phyloP scores from a whole-genome alignment of 805 yeast species.

The Spathaspora passalidarum region DNA sequence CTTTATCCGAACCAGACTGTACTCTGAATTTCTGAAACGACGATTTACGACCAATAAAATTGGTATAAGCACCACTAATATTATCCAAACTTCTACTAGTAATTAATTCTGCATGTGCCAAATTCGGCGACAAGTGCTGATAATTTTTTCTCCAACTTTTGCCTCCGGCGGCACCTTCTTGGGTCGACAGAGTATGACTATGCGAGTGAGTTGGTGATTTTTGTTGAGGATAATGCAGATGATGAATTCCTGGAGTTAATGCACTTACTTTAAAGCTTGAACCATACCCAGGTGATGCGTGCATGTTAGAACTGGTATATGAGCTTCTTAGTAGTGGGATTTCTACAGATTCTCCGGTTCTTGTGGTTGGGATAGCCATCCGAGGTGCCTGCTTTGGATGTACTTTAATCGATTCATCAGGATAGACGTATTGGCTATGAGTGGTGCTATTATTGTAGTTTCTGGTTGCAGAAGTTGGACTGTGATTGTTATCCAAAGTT shows the following conservation, averaged over 20 bases:
- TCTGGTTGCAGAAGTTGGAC: constrained; percentile 5
- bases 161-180: not conserved
- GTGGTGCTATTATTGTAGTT: too few species aligned
- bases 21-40: constrained; percentile 12
- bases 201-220: not conserved
- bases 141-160: constrained; percentile 28
- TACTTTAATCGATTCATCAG: constrained; percentile 13
- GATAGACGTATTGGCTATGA: constrained; percentile 5
- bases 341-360: constrained; percentile 76
- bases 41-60: constrained; percentile 16
- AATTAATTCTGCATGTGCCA: constrained; percentile 16
- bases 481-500: too few species aligned
- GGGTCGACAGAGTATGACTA: not conserved
- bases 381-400: constrained; percentile 29
- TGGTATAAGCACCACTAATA: constrained; percentile 22
- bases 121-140: constrained; percentile 17
- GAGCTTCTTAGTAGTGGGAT: constrained; percentile 45
- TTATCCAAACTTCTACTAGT: constrained; percentile 24
- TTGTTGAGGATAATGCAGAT: constrained; percentile 3
- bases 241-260: constrained; percentile 2
- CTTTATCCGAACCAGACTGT: constrained; percentile 15
- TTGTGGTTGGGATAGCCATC: constrained; percentile 79
- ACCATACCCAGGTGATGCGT: constrained; percentile 4
- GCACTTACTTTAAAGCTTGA: constrained; percentile 1
- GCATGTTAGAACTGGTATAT: constrained; percentile 13